phyloP scores from a whole-genome alignment of 176 grass and related monocot genomes.

The Elaeis guineensis region DNA sequence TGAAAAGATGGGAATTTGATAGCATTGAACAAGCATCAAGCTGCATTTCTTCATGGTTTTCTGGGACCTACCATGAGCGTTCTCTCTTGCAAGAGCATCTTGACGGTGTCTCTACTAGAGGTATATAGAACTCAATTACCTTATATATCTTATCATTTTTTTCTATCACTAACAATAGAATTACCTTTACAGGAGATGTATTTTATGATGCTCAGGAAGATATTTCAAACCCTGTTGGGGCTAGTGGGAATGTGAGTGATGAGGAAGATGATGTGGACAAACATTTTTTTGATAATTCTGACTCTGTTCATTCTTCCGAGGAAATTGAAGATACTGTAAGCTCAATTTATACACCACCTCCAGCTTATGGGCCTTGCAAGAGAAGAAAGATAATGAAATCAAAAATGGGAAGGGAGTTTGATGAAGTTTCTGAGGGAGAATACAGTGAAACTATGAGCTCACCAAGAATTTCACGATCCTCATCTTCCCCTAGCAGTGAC shows the following conservation, averaged over 20 bases:
- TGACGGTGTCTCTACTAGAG: constrained; percentile 47
- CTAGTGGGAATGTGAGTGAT: constrained; percentile 22
- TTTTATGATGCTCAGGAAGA: constrained; percentile 73
- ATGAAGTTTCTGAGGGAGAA: constrained; percentile 40
- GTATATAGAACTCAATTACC: constrained; percentile 29
- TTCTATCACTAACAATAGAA: constrained; percentile 19
- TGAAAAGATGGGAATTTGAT: constrained; percentile 97
- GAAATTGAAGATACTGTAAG: constrained; percentile 22
- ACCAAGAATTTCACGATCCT: constrained; percentile 41
- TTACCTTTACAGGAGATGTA: constrained; percentile 45
- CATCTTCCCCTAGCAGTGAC: constrained; percentile 40
- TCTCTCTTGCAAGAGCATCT: constrained; percentile 54
- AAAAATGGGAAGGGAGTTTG: constrained; percentile 20
- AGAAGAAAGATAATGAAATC: constrained; percentile 67
- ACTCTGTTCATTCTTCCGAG: constrained; percentile 14
- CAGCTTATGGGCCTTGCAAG: constrained; percentile 77
- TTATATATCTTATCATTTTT: constrained; percentile 12
- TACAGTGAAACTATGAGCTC: constrained; percentile 66
- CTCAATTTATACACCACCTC: constrained; percentile 45
- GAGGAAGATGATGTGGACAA: constrained; percentile 7
- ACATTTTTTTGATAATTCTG: constrained; percentile 20
- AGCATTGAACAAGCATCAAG: constrained; percentile 73
- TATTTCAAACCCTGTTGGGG: constrained; percentile 23
- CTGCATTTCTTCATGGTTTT: constrained; percentile 60
- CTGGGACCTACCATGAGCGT: constrained; percentile 42